Conservation (phyloP, 1,284 basidiomycete genomes). For the Marasmius sp. region DNA sequence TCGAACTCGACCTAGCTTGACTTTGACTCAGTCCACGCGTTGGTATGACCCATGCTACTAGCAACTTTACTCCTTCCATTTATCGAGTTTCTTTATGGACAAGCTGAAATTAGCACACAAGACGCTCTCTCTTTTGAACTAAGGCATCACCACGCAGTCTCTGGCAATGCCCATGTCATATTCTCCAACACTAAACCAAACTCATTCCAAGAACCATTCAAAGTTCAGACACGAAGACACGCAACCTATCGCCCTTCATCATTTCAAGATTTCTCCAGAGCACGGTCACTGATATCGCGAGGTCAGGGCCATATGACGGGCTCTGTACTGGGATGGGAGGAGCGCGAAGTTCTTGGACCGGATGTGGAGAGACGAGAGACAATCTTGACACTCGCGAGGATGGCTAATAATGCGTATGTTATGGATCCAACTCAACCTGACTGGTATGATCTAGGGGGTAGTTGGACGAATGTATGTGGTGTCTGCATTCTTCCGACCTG, state of each 20-base stretch:
- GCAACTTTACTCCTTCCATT: too few species aligned
- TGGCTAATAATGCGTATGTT: constrained; percentile 91
- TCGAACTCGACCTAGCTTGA: too few species aligned
- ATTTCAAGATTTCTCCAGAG: constrained; percentile 46
- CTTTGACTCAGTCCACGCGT: too few species aligned
- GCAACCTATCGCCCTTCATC: constrained; percentile 52
- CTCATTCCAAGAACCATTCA: constrained; percentile 27
- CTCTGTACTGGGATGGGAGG: constrained; percentile 55
- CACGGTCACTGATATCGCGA: constrained; percentile 46
- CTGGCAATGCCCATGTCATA: constrained; percentile 52
- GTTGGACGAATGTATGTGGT: constrained; percentile 63
- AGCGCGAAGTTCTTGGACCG: constrained; percentile 61
- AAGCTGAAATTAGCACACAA: constrained; percentile 24
- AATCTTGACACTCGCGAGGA: constrained; percentile 85
- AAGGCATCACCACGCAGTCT: constrained; percentile 66
- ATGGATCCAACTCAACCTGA: constrained; percentile 48
- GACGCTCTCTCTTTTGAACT: constrained; percentile 47
- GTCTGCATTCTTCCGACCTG: background rate
- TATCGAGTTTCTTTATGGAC: background rate
- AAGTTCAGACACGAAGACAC: constrained; percentile 37
- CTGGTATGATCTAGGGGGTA: constrained; percentile 77
- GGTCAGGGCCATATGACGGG: constrained; percentile 33
- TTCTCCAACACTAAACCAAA: constrained; percentile 52
- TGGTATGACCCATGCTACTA: too few species aligned
- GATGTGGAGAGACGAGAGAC: constrained; percentile 79